These are phyloP conservation scores for Chaetomiaceae sp. DNA, from an alignment of 2,329 filamentous ascomycete species.

Conservation along the genomic window DNA sequence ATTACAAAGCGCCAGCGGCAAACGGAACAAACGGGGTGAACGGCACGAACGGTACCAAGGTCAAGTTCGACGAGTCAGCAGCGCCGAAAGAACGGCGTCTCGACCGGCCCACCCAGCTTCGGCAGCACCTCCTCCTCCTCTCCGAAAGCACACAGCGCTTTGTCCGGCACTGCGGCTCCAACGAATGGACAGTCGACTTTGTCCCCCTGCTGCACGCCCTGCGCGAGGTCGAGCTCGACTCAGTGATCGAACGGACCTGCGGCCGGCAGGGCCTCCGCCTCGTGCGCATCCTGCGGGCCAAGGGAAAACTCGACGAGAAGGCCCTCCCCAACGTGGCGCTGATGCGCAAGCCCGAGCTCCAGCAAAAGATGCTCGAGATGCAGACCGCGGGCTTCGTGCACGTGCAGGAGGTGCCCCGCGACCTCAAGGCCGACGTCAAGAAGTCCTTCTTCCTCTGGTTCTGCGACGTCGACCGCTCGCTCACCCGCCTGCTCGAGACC, in stretches of 20 bases:
- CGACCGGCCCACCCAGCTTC: conserved; percentile 46
- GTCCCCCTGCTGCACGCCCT: conserved; percentile 64
- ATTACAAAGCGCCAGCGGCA: conserved; percentile 24
- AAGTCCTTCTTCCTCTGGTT: conserved; percentile 90
- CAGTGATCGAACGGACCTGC: conserved; percentile 71
- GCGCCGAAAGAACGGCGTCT: conserved; percentile 43
- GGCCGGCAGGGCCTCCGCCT: conserved; percentile 74
- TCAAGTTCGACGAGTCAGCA: conserved; percentile 48
- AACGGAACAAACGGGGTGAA: conserved; percentile 29
- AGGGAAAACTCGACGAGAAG: conserved; percentile 94
- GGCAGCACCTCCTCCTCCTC: conserved; percentile 69
- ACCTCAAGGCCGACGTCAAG: conserved; percentile 71
- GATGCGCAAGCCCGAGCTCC: conserved; percentile 79
- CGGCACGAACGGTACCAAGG: conserved; percentile 35
- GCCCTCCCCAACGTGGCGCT: conserved; percentile 74
- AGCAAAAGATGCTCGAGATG: conserved; percentile 78
- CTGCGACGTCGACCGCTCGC: conserved; percentile 72
- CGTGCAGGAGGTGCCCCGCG: conserved; percentile 88
- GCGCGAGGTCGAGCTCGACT: conserved; percentile 74
- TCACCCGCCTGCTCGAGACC: conserved; percentile 67
- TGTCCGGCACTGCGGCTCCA: conserved; percentile 61
- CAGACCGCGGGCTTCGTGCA: conserved; percentile 83
- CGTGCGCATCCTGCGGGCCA: conserved; percentile 76
- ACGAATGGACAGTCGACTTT: conserved; percentile 83
- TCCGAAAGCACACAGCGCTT: conserved; percentile 66